Base-by-base conservation (phyloP, 2,329 filamentous ascomycete genomes). In the Venturia carpophila region DNA sequence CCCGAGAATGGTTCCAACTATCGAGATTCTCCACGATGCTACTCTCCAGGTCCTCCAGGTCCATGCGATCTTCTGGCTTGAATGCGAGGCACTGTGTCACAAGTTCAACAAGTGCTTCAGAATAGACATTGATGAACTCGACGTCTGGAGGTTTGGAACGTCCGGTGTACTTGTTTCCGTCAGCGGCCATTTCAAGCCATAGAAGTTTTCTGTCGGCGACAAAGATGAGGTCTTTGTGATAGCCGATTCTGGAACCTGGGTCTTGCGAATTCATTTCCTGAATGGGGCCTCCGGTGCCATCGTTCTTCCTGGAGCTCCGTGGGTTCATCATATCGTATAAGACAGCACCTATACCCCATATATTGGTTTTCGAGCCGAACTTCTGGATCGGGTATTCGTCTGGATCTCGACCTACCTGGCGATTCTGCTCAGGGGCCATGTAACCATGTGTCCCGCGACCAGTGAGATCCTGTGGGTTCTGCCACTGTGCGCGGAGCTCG, bases 301-400 rank as follows among this genome's bases (percentile, higher is more conserved):
- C 52, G 17, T 24, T 17, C 13, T 37, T 39, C 2, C 6, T 58
- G 11, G 27, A n/a, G 17, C 9, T 2, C 21, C 52, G 15, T n/a
- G 52, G 52, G 19, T 58, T 58, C 52, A 58, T 58, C 27, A 58
- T 5, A 21, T 58, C 52, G n/a, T 58, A 58, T 11, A 58, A 15
- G 6, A 58, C 52, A 19, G 52, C 52, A 15, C 52, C 30, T 19
- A 58, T 58, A 21, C 52, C 52, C 52, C 52, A 58, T 7, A 58
- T n/a, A 37, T 58, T 58, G 27, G 52, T 58, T 15, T n/a, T 58
- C 9, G 30, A 27, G 7, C 52, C 11, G 30, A 58, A 4, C 10
- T 21, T 15, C 7, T 58, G 27, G 19, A 58, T 37, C 19, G 52
- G 52, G 21, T 58, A 58, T 4, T 58, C 7, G 5, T 9, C 10